Evolutionary conservation across 495 filamentous ascomycete genomes (phyloP).

Genomic region (Hyaloscypha bicolor): DNA sequence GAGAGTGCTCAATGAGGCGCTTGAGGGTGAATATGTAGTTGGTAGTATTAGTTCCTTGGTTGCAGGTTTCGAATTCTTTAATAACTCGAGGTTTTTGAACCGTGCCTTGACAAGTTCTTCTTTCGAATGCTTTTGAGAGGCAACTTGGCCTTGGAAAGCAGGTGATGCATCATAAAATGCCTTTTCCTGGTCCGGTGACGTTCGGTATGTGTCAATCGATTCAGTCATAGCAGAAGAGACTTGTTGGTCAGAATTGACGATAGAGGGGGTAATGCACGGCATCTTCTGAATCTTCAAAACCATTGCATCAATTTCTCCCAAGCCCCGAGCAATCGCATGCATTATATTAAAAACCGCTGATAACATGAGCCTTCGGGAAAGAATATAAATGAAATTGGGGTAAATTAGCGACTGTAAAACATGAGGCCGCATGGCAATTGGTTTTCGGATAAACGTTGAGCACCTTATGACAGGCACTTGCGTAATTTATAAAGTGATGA

Average conservation of each 20-base stretch:
- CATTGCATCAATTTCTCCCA: neutral
- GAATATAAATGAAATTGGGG: constrained; percentile 16
- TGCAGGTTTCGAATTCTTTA: neutral
- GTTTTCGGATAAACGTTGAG: constrained; percentile 12
- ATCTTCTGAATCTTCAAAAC: neutral
- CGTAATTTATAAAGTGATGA: neutral
- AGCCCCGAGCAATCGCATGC: neutral
- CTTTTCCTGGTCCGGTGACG: constrained; percentile 1
- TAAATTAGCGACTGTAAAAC: neutral
- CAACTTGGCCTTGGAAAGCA: neutral
- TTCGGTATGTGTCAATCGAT: constrained; percentile 14
- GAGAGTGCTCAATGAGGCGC: constrained; percentile 4
- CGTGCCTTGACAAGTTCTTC: constrained; percentile 12
- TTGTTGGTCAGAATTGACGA: neutral
- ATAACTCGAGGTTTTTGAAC: constrained; percentile 6
- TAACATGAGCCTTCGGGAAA: constrained; percentile 13
- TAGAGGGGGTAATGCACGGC: neutral
- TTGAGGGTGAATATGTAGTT: constrained; percentile 16
- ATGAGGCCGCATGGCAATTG: constrained; percentile 4
- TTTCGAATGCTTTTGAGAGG: constrained; percentile 1
- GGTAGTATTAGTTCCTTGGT: constrained; percentile 14
- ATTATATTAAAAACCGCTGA: constrained; percentile 5
- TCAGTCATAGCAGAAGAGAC: neutral
- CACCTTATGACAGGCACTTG: neutral
- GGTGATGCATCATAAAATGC: constrained; percentile 3